These are phyloP conservation scores for Emiliania huxleyi DNA, from an alignment of 78 protist species.

Conservation along the genomic window DNA sequence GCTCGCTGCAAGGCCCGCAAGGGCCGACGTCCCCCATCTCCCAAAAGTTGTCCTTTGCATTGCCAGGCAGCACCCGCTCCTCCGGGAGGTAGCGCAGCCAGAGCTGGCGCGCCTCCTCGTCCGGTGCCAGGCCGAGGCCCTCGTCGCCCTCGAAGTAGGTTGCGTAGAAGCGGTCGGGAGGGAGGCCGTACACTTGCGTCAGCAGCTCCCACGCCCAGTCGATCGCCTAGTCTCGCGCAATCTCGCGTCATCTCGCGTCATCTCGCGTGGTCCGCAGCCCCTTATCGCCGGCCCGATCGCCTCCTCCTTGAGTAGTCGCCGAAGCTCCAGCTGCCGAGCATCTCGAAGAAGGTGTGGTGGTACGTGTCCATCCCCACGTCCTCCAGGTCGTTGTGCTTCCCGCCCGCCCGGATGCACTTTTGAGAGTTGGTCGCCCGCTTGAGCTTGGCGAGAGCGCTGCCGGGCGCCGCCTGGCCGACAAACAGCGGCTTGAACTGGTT, in stretches of 20 bases:
- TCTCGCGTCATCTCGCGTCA: no score
- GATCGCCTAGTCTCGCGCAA: no score
- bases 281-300: no score
- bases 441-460: slow-evolving; percentile 70
- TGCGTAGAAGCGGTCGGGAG: slow-evolving; percentile 85
- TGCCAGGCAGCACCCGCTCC: slow-evolving; percentile 81
- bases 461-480: slow-evolving; percentile 83
- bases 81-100: slow-evolving; percentile 90
- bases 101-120: slow-evolving; percentile 81
- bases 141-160: slow-evolving; percentile 92
- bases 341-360: slow-evolving; percentile 99
- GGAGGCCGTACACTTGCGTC: slow-evolving; percentile 80
- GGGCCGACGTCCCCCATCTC: slow-evolving; percentile 77
- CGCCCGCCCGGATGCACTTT: slow-evolving; percentile 99
- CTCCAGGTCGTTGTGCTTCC: slow-evolving; percentile 98
- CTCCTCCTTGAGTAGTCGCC: slow-evolving; percentile 95
- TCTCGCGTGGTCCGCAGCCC: no score
- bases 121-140: slow-evolving; percentile 72
- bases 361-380: slow-evolving; percentile 93
- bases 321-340: slow-evolving; percentile 93
- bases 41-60: slow-evolving; percentile 49
- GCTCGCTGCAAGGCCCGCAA: slow-evolving; percentile 98
- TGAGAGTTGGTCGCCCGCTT: slow-evolving; percentile 93
- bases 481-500: slow-evolving; percentile 94
- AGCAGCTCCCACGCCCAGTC: slow-evolving; percentile 92